Conservation (phyloP, 129 eudicot species). For the Flaveria ramosissima region DNA sequence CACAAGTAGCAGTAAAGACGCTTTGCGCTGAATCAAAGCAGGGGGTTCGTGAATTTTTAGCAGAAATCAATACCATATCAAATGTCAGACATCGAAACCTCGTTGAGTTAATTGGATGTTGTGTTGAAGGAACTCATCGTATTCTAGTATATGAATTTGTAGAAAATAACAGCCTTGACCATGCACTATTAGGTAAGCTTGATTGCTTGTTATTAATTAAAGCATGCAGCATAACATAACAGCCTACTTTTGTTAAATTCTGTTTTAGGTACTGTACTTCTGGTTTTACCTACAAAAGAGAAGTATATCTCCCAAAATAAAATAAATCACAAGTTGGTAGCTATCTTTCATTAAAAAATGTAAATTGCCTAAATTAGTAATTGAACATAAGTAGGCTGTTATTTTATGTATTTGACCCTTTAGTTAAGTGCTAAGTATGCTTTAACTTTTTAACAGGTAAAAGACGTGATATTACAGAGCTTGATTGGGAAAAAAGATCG, state of each 20-base stretch:
- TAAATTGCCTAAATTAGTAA: background rate
- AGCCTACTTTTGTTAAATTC: background rate
- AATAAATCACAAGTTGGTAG: background rate
- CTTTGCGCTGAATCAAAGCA: conserved; percentile 89
- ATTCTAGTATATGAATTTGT: conserved; percentile 81
- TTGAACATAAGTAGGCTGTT: background rate
- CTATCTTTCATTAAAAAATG: background rate
- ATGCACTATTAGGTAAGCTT: conserved; percentile 62
- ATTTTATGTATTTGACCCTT: background rate
- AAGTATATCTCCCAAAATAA: background rate
- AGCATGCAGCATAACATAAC: background rate
- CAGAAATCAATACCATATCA: conserved; percentile 82
- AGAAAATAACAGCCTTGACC: conserved; percentile 87
- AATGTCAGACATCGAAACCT: conserved; percentile 81
- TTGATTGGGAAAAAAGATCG: conserved; percentile 71
- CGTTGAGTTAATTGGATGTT: conserved; percentile 83
- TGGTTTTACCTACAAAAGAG: background rate
- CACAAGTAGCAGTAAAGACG: conserved; percentile 74
- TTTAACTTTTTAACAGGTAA: conserved; percentile 50
- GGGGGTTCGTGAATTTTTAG: conserved; percentile 79
- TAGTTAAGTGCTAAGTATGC: background rate
- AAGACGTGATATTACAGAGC: conserved; percentile 31
- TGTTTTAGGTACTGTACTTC: background rate
- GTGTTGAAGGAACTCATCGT: conserved; percentile 73
- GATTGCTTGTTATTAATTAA: background rate